These are phyloP conservation scores for Neoboletus brunneissimus DNA, from an alignment of 768 basidiomycete genomes.

Conservation along the genomic window DNA sequence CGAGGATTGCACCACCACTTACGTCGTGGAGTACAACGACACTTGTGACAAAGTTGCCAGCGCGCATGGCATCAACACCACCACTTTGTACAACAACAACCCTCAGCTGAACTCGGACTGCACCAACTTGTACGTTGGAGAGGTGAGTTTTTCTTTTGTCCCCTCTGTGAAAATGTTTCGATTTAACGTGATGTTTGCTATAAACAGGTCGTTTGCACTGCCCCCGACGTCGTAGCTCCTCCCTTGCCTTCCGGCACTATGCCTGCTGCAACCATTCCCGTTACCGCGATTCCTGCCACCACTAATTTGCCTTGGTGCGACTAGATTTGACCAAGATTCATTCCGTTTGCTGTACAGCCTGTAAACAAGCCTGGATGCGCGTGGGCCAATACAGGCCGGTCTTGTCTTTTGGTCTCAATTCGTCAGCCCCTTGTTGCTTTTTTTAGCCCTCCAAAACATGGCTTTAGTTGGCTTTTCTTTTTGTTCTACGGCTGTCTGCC, in stretches of 20 bases:
- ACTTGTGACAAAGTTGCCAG: conserved; percentile 52
- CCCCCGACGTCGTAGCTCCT: conserved; percentile 41
- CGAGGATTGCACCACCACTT: conserved; percentile 61
- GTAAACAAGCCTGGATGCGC: conserved; percentile 7
- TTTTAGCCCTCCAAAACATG: not conserved
- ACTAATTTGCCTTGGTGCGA: conserved; percentile 50
- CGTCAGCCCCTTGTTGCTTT: not conserved
- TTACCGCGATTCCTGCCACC: conserved; percentile 28
- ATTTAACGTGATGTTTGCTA: not conserved
- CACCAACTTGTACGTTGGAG: conserved; percentile 70
- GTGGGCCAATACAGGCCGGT: conserved; percentile 25
- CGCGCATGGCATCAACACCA: conserved; percentile 43
- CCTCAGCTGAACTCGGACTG: conserved; percentile 60
- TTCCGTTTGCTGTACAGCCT: not conserved
- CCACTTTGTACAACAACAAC: conserved; percentile 66
- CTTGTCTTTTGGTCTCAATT: conserved; percentile 22
- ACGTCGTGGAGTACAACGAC: conserved; percentile 56
- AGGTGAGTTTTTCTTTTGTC: conserved; percentile 44
- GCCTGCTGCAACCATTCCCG: conserved; percentile 30
- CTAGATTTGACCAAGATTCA: conserved; percentile 22
- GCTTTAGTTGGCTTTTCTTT: conserved; percentile 2
- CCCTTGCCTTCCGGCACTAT: conserved; percentile 38
- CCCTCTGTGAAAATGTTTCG: not conserved
- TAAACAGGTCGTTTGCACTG: conserved; percentile 53
- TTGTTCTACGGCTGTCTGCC: not conserved